These are phyloP conservation scores for Saturnispora dispora DNA, from an alignment of 805 yeast species.

Conservation along the genomic window DNA sequence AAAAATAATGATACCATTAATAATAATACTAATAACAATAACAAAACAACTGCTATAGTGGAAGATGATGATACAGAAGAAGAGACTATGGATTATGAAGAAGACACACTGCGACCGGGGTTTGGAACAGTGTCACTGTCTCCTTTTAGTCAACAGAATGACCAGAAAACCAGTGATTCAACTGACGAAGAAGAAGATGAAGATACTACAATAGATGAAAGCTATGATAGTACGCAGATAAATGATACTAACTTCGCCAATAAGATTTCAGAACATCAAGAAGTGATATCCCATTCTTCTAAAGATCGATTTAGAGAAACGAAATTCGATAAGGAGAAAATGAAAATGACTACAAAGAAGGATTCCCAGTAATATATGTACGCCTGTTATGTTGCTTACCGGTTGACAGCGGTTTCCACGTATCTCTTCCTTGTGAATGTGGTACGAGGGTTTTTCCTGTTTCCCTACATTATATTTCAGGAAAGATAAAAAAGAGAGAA, in stretches of 20 bases:
- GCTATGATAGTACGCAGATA: not conserved
- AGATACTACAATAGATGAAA: slow-evolving; percentile 1
- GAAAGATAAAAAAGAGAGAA: not conserved
- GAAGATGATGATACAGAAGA: slow-evolving; percentile 13
- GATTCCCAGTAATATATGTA: not conserved
- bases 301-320: slow-evolving; percentile 9
- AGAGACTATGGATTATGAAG: slow-evolving; percentile 19
- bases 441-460: not conserved
- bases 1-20: not conserved
- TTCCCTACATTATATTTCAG: not conserved
- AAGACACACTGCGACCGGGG: slow-evolving; percentile 3
- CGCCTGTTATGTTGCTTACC: too few relatives aligned
- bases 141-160: not conserved
- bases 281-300: not conserved
- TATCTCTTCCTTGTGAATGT: too few relatives aligned
- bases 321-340: slow-evolving; percentile 6
- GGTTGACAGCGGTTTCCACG: too few relatives aligned
- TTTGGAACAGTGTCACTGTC: not conserved
- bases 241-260: not conserved
- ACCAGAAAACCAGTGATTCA: not conserved
- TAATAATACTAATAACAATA: not conserved
- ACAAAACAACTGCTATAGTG: slow-evolving; percentile 4
- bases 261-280: not conserved
- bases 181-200: slow-evolving; percentile 1
- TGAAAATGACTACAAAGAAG: slow-evolving; percentile 9